A percentile compares a stretch with the other conserved stretches of the same genome.
Conservation (phyloP, 306 rosid genomes). For the Rosa multiflora region DNA sequence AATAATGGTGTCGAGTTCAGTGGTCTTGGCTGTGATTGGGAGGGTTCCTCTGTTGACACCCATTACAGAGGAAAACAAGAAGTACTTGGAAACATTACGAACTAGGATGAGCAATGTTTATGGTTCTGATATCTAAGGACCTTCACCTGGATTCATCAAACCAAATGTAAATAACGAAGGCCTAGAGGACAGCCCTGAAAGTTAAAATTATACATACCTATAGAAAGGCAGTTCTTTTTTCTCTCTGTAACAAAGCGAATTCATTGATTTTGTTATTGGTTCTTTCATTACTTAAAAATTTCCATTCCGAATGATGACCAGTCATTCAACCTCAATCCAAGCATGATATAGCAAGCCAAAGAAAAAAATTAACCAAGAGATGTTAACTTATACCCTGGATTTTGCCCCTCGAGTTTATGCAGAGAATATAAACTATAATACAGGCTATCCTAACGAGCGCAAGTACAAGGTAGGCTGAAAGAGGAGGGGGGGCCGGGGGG, state of each 20-base stretch:
- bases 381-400: no score
- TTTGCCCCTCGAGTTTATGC: neutral
- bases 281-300: neutral
- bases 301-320: neutral
- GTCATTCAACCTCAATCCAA: no score
- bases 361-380: no score
- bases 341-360: no score
- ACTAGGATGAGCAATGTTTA: constrained; percentile 86
- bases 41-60: constrained; percentile 81
- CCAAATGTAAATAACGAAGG: constrained; percentile 34
- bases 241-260: neutral
- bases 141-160: constrained; percentile 35
- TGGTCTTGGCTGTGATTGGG: constrained; percentile 70
- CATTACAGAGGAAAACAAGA: constrained; percentile 69
- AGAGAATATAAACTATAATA: neutral
- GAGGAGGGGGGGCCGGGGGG: no score
- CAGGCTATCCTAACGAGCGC: no score
- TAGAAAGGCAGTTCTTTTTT: neutral
- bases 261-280: constrained; percentile 2
- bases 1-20: constrained; percentile 81
- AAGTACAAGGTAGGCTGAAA: no score
- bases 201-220: constrained; percentile 3
- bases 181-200: neutral
- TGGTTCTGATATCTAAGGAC: constrained; percentile 66
- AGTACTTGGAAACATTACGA: constrained; percentile 71